Evolutionary conservation across 768 basidiomycete genomes (phyloP), one percentile per base, ranked within the genome.

Genomic region (Coprinopsis strossmayeri): DNA sequence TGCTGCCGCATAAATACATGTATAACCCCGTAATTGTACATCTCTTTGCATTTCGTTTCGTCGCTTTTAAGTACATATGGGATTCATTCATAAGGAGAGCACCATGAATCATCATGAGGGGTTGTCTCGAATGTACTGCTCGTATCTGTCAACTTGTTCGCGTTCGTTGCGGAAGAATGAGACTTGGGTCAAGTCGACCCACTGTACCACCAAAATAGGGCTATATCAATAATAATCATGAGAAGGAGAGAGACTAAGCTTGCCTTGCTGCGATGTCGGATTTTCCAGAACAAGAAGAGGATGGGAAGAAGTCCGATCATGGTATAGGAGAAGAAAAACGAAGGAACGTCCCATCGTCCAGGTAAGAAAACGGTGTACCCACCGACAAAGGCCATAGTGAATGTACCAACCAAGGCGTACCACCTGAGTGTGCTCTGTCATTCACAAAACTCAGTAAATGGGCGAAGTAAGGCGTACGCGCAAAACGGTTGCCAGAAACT

Each of bases 351-450:
- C 76, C 76, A 78, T 28, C 57, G 61, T 11, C 74, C 76, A 18
- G 74, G 74, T 9, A 78, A 67, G 53, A 78, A 77, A n/a, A 78
- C 74, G 1, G 65, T 68, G 47, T 74, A 77, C 0, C 75, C 76
- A 15, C 71, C 64, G 0, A 77, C 68, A 43, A 78, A 68, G 15
- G 73, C 67, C 74, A 77, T 75, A 0, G 63, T 60, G 17, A 70
- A 52, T 18, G 72, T 76, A 13, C 72, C 74, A 13, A 49, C 41
- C 15, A 77, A 59, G 1, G 67, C 73, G 47, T 76, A 77, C 49
- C 74, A 78, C 11, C 75, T 74, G 24, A 21, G 39, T 28, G 26
- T 18, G 23, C 15, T 45, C 15, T 32, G 18, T 18, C 23, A 23
- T 5, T 10, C 37, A n/a, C 5, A 15, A 17, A 17, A 38, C 18